A percentile compares a stretch with the other conserved stretches of the same genome.
These are phyloP conservation scores for Cylindrotheca fusiformis DNA, from an alignment of 108 stramenopile genomes.

Conservation along the genomic window DNA sequence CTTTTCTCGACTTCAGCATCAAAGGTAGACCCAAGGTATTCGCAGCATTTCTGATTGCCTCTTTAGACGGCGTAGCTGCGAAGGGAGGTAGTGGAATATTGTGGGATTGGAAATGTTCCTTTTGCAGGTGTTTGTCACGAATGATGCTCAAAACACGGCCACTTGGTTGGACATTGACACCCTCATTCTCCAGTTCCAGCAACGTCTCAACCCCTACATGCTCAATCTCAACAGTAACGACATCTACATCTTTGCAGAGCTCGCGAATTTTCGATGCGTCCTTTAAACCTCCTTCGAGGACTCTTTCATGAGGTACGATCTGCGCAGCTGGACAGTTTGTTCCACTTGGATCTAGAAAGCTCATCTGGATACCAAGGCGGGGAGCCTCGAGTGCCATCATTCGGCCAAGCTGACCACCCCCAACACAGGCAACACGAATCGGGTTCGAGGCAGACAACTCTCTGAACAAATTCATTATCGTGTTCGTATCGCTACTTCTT, in stretches of 20 bases:
- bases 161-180: conserved; percentile 89
- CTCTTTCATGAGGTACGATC: conserved; percentile 35
- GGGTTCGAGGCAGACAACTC: conserved; percentile 7
- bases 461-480: not conserved
- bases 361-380: conserved; percentile 85
- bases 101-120: conserved; percentile 78
- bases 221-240: conserved; percentile 98
- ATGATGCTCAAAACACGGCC: conserved; percentile 85
- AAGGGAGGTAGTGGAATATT: conserved; percentile 77
- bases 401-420: conserved; percentile 98
- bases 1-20: conserved; percentile 93
- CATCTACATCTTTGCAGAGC: conserved; percentile 69
- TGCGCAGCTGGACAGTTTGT: conserved; percentile 65
- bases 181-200: conserved; percentile 69
- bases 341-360: conserved; percentile 84
- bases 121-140: conserved; percentile 95
- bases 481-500: no score
- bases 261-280: conserved; percentile 78
- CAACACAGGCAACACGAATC: conserved; percentile 89
- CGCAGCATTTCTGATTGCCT: conserved; percentile 63
- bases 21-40: conserved; percentile 84
- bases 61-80: conserved; percentile 51
- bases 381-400: conserved; percentile 99
- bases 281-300: conserved; percentile 82
- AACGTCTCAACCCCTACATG: conserved; percentile 92